Evolutionary conservation across 2,329 filamentous ascomycete species (phyloP), one percentile per base, ranked within the genome.

Genomic region (Talaromyces amestolkiae): DNA sequence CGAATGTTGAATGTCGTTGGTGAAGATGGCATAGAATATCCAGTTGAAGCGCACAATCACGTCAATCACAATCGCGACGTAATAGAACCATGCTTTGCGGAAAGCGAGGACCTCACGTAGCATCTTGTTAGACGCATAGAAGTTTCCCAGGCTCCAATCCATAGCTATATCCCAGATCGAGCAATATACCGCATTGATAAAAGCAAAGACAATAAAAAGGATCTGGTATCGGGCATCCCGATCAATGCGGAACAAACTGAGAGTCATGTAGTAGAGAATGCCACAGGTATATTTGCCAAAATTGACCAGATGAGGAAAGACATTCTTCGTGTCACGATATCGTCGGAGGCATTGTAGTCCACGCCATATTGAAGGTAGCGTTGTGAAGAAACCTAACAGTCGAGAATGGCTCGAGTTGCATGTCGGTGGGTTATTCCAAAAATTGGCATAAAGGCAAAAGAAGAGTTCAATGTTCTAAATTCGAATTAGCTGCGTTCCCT

Each of bases 131-230:
- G 86, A 85, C 0, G 91, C 86, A 64, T 89, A 87, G 0, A 90
- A 84, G 71, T 97, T 93, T 3, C 94, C 85, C n/a, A 97, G 83
- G 66, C 91, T 95, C 85, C 95, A 98, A 77, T 99, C 95, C 91
- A 98, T 97, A 69, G 92, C 88, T 1, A 99, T 80, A 75, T 99
- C 95, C 95, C 95, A 99, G 49, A 97, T 85, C 10, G 89, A 92
- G 70, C 86, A 89, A 77, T 97, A 98, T 33, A 96, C 78, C 53
- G 89, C 86, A 75, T 97, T 99, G 69, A 96, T 78, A n/a, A 84
- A 83, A 0, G 92, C 92, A 71, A 93, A 92, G 0, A 87, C 84
- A 67, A 96, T 89, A 75, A 96, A 98, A 1, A 92, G 75, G 0
- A 87, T 90, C 66, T 83, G 81, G 47, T 92, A 83, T 1, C 78